These are phyloP conservation scores for Lentinula boryana DNA, from an alignment of 768 basidiomycete species.

Conservation along the genomic window DNA sequence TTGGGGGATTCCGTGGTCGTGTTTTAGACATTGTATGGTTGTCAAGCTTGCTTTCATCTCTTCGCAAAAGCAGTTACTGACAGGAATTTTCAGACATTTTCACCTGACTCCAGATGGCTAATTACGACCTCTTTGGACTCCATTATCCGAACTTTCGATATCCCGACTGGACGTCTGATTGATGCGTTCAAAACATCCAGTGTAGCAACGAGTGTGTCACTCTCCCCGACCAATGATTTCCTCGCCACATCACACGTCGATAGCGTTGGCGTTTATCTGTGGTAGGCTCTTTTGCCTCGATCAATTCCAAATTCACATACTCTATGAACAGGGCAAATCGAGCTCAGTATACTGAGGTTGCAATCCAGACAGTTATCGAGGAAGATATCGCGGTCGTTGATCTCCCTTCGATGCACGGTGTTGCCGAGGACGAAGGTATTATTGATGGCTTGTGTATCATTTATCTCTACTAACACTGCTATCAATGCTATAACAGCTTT, in stretches of 20 bases:
- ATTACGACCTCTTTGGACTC: slow-evolving; percentile 86
- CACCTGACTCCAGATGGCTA: slow-evolving; percentile 93
- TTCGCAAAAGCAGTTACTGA: slow-evolving; percentile 3
- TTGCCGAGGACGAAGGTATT: slow-evolving; percentile 74
- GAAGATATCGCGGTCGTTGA: slow-evolving; percentile 62
- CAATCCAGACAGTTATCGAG: slow-evolving; percentile 75
- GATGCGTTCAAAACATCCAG: slow-evolving; percentile 87
- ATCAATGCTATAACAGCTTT: slow-evolving; percentile 38
- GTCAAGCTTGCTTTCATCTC: not conserved
- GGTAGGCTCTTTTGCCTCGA: slow-evolving; percentile 34
- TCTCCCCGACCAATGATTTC: slow-evolving; percentile 95
- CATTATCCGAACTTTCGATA: slow-evolving; percentile 89
- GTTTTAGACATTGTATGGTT: slow-evolving; percentile 78
- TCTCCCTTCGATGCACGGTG: slow-evolving; percentile 82
- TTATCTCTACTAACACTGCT: not conserved
- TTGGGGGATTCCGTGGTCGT: slow-evolving; percentile 79
- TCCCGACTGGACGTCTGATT: slow-evolving; percentile 88
- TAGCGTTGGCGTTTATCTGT: slow-evolving; percentile 91
- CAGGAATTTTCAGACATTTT: slow-evolving; percentile 64
- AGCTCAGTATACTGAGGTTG: slow-evolving; percentile 85
- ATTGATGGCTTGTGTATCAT: not conserved
- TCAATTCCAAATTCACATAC: slow-evolving; percentile 7
- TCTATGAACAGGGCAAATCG: slow-evolving; percentile 73
- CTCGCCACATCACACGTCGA: slow-evolving; percentile 93
- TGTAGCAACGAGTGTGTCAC: slow-evolving; percentile 83